Base-by-base conservation (phyloP, 2,329 filamentous ascomycete species). In the Neofusicoccum umdonicola region DNA sequence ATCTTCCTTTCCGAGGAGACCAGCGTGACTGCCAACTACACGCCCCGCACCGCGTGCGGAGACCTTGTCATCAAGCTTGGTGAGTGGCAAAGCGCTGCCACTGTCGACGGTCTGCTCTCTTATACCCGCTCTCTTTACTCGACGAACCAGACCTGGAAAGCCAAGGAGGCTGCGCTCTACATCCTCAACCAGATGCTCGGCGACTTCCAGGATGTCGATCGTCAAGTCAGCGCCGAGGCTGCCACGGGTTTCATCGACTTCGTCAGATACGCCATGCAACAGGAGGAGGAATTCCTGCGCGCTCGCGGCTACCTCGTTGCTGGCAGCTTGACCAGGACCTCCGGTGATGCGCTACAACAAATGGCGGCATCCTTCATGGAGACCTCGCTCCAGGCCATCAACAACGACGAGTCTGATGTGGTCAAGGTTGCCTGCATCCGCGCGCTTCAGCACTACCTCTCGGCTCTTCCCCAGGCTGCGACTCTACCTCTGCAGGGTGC, bases 1-100 rank as follows among this genome's bases (percentile, higher is more conserved):
- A 85, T 99, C 2, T 99, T 96, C 78, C 84, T 99, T 52, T 94
- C 93, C 0, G 95, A 99, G 77, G 94, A 98, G 79, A 94, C 92
- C 1, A 94, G 93, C 2, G 90, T 97, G 17, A 97, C 93, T 12
- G 91, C 93, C 37, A 98, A 98, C 77, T 99, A 98, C 79, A 97
- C 95, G 0, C 91, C 95, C 13, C 88, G 95, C 69, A 96, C 92
- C 17, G 95, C 94, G 45, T 95, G 92, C 68, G 93, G 93, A 56
- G 95, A 98, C 75, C 82, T 99, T 56, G 85, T 97, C 34, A 93
- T 97, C 78, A 97, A 97, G 79, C 83, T 97, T 66, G 92, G 91
- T 54, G 93, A 97, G 76, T 97, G 93, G 93, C 85, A 96, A 62
- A 87, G 88, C 69, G 83, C 87, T 62, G 87, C 87, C 61, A 89